These are phyloP conservation scores for Lachancea meyersii DNA, from an alignment of 805 yeast species.

Conservation along the genomic window DNA sequence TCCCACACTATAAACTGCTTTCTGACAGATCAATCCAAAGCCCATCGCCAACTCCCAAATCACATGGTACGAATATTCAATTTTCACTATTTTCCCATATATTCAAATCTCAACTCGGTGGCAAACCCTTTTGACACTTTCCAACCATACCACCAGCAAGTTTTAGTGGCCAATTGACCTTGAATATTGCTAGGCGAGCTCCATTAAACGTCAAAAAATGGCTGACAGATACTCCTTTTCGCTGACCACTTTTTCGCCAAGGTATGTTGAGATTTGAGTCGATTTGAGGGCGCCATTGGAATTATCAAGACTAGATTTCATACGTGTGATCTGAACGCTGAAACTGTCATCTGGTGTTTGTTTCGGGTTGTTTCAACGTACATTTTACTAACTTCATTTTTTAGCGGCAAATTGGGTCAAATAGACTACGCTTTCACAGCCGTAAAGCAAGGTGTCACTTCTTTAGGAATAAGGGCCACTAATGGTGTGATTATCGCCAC, in stretches of 20 bases:
- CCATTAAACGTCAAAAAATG: conserved; percentile 41
- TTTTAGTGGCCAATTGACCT: neutral
- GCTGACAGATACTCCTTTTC: conserved; percentile 98
- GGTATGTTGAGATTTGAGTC: conserved; percentile 37
- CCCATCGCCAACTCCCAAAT: neutral
- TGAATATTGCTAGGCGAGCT: neutral
- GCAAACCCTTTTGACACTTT: conserved; percentile 9
- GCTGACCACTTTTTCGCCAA: conserved; percentile 94
- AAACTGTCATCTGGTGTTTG: no score
- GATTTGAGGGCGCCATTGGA: neutral
- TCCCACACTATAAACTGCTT: no score
- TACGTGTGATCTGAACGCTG: no score
- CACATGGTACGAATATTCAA: neutral
- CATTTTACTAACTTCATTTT: neutral
- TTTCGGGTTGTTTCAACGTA: no score
- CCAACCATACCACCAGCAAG: neutral
- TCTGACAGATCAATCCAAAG: no score
- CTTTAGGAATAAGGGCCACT: conserved; percentile 89
- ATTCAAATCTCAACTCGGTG: conserved; percentile 8
- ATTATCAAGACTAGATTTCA: no score
- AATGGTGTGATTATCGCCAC: conserved; percentile 97
- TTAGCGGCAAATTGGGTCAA: conserved; percentile 92
- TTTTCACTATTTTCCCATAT: conserved; percentile 1
- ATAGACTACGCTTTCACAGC: conserved; percentile 97
- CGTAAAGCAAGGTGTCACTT: conserved; percentile 95